These are phyloP conservation scores for Colletotrichum sp. DNA, from an alignment of 2,329 filamentous ascomycete species.

Conservation along the genomic window DNA sequence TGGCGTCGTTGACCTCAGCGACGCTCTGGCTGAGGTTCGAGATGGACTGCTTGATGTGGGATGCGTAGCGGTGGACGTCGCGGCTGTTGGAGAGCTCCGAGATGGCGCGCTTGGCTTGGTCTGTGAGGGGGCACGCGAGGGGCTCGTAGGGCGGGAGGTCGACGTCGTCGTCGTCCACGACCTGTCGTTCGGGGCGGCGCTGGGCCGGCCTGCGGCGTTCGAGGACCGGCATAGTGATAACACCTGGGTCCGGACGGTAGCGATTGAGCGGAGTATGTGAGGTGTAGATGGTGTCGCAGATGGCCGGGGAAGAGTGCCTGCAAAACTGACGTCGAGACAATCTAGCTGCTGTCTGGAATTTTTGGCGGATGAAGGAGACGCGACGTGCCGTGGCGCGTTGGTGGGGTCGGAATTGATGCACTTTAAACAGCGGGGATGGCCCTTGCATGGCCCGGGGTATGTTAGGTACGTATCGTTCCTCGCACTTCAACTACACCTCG, in stretches of 20 bases:
- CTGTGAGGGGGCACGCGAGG: conserved; percentile 49
- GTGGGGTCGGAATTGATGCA: neutral
- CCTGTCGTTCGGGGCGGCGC: conserved; percentile 10
- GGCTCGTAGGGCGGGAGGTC: conserved; percentile 56
- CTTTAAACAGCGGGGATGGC: neutral
- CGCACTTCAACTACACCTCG: neutral
- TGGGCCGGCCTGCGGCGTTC: conserved; percentile 10
- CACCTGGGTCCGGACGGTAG: neutral
- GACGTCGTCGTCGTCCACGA: conserved; percentile 4
- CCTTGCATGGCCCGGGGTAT: neutral
- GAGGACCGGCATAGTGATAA: conserved; percentile 5
- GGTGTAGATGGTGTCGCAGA: neutral
- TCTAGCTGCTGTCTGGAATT: neutral
- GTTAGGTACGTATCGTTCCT: neutral
- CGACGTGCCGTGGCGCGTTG: conserved; percentile 16
- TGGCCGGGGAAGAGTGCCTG: neutral
- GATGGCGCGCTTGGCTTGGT: conserved; percentile 41
- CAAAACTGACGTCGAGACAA: neutral
- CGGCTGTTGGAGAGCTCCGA: conserved; percentile 46
- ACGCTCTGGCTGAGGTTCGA: conserved; percentile 49
- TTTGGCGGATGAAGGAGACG: neutral
- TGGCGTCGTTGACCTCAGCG: conserved; percentile 53
- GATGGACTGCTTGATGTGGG: conserved; percentile 50
- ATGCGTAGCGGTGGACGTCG: conserved; percentile 45
- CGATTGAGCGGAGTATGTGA: no score